Evolutionary conservation across 2,329 filamentous ascomycete species (phyloP), one percentile per base, ranked within the genome.

Genomic region (Aspergillus piperis): DNA sequence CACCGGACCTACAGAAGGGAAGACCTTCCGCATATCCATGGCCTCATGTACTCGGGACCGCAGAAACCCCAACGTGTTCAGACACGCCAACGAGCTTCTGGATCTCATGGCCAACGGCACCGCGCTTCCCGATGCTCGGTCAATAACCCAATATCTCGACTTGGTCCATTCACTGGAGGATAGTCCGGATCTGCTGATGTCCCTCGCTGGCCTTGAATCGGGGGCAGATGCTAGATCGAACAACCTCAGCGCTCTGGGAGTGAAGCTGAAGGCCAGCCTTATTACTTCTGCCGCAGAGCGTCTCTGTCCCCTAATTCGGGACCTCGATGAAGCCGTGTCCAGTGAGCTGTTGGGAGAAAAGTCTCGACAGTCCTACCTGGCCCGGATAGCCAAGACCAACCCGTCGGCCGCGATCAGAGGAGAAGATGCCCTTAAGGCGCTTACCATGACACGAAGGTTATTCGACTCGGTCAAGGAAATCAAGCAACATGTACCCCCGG

Each of bases 1-100:
- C 2, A 68, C 70, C 21, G 69, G 77, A 6, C 66, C 80, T 62
- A 71, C 84, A 41, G 75, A 72, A 58, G 67, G 71, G 36, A 84
- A 83, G 60, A 86, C 86, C 8, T 91, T 92, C 77, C 84, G 86
- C 56, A 84, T 91, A 50, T 91, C 89, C 57, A 86, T 97, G 80
- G 83, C 84, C 64, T 83, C 86, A 5, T 96, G 92, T 74, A 78
- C 86, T 23, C 85, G 88, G 59, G 92, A 97, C 79, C 89, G 87
- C 70, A 87, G 88, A 58, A 96, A 96, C 73, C 81, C 74, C n/a
- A 84, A 88, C 55, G 84, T 86, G 21, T 84, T 96, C 64, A 76
- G 80, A 3, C 83, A 89, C 65, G 89, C 90, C 4, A 85, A 81
- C 54, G 75, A 80, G 54, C 80, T 96, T 25, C 77, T 96, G 30